phyloP scores from a whole-genome alignment of 163 green algal species.

The Scenedesmus sp. region DNA sequence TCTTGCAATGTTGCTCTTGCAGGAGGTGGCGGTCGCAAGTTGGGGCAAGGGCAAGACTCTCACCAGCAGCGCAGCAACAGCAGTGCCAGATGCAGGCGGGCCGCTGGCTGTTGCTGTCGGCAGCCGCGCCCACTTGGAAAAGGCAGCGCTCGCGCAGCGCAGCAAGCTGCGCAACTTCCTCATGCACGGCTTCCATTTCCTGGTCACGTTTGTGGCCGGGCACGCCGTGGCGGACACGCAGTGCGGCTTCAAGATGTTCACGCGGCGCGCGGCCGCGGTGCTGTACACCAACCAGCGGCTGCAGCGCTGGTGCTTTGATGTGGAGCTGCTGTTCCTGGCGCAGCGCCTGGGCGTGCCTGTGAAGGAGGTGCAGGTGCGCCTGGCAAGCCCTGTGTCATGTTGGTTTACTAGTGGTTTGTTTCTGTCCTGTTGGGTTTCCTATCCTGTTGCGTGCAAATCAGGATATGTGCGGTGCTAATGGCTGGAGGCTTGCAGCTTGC shows the following conservation, averaged over 20 bases:
- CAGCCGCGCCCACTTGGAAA: conserved; percentile 91
- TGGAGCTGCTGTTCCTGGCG: conserved; percentile 94
- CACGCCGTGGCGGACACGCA: conserved; percentile 87
- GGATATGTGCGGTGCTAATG: background rate
- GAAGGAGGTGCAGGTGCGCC: conserved; percentile 50
- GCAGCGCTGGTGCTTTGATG: conserved; percentile 97
- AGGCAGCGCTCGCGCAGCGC: conserved; percentile 76
- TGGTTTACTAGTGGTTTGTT: background rate
- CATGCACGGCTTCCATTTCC: conserved; percentile 94
- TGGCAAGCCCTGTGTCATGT: background rate
- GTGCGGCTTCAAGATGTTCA: conserved; percentile 99
- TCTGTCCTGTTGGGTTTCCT: background rate
- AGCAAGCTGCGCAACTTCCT: conserved; percentile 88
- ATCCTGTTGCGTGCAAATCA: background rate
- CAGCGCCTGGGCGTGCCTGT: conserved; percentile 83
- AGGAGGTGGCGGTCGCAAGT: conserved; percentile 1
- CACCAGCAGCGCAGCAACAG: background rate
- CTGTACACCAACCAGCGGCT: conserved; percentile 94
- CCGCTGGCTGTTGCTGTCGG: conserved; percentile 72
- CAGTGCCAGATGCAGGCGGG: conserved; percentile 12
- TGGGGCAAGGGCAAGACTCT: conserved; percentile 9
- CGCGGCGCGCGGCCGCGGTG: conserved; percentile 76
- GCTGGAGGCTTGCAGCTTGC: background rate
- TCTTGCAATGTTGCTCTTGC: background rate
- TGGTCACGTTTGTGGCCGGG: conserved; percentile 90